Conservation (phyloP, 805 yeast genomes). For the Ogataea angusta region DNA sequence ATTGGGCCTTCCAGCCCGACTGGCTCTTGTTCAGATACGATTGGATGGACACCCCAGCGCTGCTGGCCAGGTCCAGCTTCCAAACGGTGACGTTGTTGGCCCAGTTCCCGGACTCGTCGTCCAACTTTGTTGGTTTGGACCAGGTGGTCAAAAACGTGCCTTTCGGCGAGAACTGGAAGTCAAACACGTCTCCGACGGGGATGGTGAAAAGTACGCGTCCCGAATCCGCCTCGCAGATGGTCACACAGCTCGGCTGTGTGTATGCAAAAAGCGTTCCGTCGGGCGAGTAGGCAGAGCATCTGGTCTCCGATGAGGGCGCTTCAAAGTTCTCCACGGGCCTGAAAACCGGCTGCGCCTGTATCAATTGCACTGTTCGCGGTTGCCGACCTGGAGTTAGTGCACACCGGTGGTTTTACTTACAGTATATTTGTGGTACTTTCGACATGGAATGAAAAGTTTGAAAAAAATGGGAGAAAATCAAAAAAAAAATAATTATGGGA, state of each 20-base stretch:
- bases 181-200: constrained; percentile 66
- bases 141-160: constrained; percentile 83
- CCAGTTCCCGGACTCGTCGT: constrained; percentile 70
- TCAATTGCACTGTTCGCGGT: constrained; percentile 53
- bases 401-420: constrained; percentile 12
- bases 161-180: constrained; percentile 82
- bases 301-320: constrained; percentile 44
- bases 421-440: constrained; percentile 29
- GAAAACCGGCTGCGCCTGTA: constrained; percentile 45
- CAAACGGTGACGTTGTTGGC: constrained; percentile 78
- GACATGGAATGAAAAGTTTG: constrained; percentile 17
- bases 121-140: constrained; percentile 73
- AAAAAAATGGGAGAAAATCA: constrained; percentile 3
- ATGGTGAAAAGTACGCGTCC: constrained; percentile 47
- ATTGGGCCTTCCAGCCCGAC: constrained; percentile 91
- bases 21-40: constrained; percentile 77
- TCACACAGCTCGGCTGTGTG: constrained; percentile 61
- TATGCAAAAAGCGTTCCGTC: constrained; percentile 69
- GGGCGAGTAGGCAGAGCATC: constrained; percentile 63
- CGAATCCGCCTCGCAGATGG: constrained; percentile 52
- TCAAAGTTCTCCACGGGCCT: constrained; percentile 28
- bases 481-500: neutral
- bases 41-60: constrained; percentile 27
- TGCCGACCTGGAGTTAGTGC: constrained; percentile 45
- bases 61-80: constrained; percentile 40